Evolutionary conservation across 805 yeast genomes (phyloP).

Genomic region (Monosporozyma yasuniensis): DNA sequence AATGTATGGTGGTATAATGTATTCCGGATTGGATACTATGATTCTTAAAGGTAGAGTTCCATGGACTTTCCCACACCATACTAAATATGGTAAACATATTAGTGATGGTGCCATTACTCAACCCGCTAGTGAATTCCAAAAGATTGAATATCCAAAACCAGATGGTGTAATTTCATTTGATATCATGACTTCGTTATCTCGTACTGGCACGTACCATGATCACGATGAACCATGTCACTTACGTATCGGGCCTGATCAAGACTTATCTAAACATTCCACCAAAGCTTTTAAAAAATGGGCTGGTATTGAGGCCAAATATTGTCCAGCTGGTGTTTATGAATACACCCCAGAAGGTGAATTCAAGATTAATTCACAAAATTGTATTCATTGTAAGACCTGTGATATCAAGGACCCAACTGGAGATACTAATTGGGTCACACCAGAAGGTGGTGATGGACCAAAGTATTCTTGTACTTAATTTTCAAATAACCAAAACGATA

Average conservation of each 20-base stretch:
- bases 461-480: constrained; percentile 48
- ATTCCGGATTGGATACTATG: constrained; percentile 78
- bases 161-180: constrained; percentile 92
- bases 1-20: constrained; percentile 67
- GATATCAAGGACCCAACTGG: constrained; percentile 94
- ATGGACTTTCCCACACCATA: constrained; percentile 57
- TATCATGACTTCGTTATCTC: constrained; percentile 83
- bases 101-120: constrained; percentile 69
- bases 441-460: constrained; percentile 99
- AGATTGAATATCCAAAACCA: constrained; percentile 89
- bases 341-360: constrained; percentile 51
- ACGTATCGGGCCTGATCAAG: constrained; percentile 50
- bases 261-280: constrained; percentile 56
- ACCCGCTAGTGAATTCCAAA: constrained; percentile 54
- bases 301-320: constrained; percentile 86
- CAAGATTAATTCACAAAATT: constrained; percentile 92
- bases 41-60: constrained; percentile 73
- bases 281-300: constrained; percentile 63
- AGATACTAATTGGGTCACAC: constrained; percentile 93
- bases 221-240: constrained; percentile 91
- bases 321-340: constrained; percentile 98
- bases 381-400: constrained; percentile 97
- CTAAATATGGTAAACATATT: constrained; percentile 33
- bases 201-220: constrained; percentile 94
- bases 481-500: background rate